These are phyloP conservation scores for Vigna mungo DNA, from an alignment of 306 rosid genomes.

Conservation along the genomic window DNA sequence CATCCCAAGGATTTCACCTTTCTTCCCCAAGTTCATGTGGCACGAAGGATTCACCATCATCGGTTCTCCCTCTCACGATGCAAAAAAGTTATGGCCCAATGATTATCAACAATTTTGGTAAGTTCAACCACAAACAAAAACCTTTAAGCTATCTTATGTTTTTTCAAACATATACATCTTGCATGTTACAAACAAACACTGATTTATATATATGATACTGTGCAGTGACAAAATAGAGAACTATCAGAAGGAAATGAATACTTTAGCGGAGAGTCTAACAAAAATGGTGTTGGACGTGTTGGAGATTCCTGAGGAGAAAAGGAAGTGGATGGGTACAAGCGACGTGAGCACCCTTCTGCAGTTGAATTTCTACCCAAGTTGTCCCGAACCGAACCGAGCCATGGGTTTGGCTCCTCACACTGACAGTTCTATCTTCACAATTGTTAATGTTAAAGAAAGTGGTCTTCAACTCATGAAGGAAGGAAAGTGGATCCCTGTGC, in stretches of 20 bases:
- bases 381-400: constrained; percentile 72
- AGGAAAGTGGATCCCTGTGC: constrained; percentile 57
- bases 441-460: constrained; percentile 48
- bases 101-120: constrained; percentile 63
- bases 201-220: background rate
- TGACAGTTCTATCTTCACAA: constrained; percentile 70
- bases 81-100: constrained; percentile 66
- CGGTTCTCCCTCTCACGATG: constrained; percentile 64
- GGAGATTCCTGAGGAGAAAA: constrained; percentile 36
- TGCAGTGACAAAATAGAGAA: constrained; percentile 61
- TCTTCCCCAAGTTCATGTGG: constrained; percentile 75
- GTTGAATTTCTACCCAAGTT: constrained; percentile 68
- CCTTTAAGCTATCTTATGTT: too few relatives aligned
- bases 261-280: constrained; percentile 52
- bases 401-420: constrained; percentile 87
- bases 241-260: constrained; percentile 66
- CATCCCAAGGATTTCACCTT: constrained; percentile 59
- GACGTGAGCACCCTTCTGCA: constrained; percentile 50
- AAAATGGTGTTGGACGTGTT: constrained; percentile 40
- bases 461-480: constrained; percentile 68
- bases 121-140: background rate
- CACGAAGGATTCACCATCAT: constrained; percentile 79
- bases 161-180: too few relatives aligned
- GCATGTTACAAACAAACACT: too few relatives aligned
- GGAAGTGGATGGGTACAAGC: constrained; percentile 46